Conservation (phyloP, 306 rosid genomes). For the Canavalia gladiata region DNA sequence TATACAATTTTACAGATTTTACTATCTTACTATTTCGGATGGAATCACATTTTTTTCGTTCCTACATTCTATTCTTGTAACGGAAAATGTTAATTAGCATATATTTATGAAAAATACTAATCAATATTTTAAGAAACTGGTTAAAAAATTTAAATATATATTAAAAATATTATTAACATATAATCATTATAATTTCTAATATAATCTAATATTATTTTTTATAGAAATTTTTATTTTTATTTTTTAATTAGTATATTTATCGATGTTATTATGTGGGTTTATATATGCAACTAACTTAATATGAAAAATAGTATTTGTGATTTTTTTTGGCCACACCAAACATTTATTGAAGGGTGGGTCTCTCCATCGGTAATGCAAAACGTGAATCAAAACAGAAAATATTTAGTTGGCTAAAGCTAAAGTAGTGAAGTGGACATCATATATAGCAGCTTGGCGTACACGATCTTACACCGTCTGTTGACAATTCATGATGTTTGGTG, state of each 20-base stretch:
- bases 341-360: neutral
- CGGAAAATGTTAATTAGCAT: neutral
- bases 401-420: neutral
- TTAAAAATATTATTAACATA: too few species aligned
- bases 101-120: too few species aligned
- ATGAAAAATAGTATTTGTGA: neutral
- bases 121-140: too few species aligned
- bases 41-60: neutral
- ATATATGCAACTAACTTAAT: neutral
- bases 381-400: neutral
- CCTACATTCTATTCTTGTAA: neutral
- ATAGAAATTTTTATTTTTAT: too few species aligned
- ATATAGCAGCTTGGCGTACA: neutral
- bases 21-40: neutral
- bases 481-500: conserved; percentile 20
- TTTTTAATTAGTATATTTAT: neutral
- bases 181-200: too few species aligned
- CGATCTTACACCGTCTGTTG: neutral
- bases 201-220: too few species aligned
- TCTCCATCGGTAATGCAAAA: neutral
- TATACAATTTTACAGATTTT: too few species aligned
- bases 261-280: neutral
- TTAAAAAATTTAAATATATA: too few species aligned
- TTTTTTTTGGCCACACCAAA: neutral
- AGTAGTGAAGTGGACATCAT: neutral